Conservation (phyloP, 768 basidiomycete species). For the Rhodotorula paludigena region DNA sequence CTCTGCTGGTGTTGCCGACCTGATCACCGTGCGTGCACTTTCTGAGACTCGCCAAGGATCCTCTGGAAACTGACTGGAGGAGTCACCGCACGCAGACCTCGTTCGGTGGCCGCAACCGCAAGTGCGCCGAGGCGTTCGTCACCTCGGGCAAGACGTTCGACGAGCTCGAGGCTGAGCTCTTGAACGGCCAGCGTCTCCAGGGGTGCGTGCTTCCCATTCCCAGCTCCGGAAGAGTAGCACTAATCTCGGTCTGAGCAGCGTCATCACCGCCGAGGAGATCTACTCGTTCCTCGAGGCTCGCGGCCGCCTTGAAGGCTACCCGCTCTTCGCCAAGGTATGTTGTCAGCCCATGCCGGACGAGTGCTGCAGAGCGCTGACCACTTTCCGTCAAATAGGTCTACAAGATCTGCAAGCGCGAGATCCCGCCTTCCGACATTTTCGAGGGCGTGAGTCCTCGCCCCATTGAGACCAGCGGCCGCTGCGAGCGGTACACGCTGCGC, state of each 20-base stretch:
- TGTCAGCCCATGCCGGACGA: too few species aligned
- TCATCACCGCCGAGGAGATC: slow-evolving; percentile 47
- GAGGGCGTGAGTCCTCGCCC: too few species aligned
- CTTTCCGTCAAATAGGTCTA: too few species aligned
- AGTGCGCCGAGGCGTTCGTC: slow-evolving; percentile 51
- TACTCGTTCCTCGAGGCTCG: slow-evolving; percentile 48
- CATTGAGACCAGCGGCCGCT: too few species aligned
- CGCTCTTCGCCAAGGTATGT: slow-evolving; percentile 1
- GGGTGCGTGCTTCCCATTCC: too few species aligned
- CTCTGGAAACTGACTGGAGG: background rate
- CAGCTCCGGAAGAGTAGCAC: too few species aligned
- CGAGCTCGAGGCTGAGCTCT: slow-evolving; percentile 48
- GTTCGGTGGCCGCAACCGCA: slow-evolving; percentile 44
- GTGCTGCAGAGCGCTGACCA: background rate
- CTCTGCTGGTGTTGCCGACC: slow-evolving; percentile 51
- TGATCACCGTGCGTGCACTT: slow-evolving; percentile 45
- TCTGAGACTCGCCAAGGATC: background rate
- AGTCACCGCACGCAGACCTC: slow-evolving; percentile 13
- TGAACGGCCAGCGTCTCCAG: slow-evolving; percentile 51
- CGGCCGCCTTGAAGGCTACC: slow-evolving; percentile 46
- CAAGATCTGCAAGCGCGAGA: slow-evolving; percentile 27
- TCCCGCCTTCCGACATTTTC: slow-evolving; percentile 24
- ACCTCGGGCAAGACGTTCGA: slow-evolving; percentile 50
- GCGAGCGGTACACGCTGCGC: too few species aligned
- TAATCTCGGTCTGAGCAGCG: too few species aligned